Evolutionary conservation across 2,329 filamentous ascomycete species (phyloP).

Genomic region (Trichoderma arundinaceum): DNA sequence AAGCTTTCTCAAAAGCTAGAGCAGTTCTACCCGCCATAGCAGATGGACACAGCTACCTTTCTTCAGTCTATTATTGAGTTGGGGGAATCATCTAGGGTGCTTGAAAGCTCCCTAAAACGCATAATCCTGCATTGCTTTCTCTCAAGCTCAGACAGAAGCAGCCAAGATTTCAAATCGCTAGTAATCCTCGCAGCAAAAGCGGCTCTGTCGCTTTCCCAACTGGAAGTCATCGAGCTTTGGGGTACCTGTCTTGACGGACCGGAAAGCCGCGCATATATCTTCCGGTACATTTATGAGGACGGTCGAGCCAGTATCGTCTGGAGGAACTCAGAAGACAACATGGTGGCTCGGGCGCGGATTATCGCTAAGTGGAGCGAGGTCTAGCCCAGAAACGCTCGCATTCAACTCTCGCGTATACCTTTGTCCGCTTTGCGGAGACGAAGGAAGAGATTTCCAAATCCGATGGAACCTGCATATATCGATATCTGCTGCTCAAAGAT

Average conservation of each 20-base stretch:
- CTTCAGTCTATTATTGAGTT: not conserved
- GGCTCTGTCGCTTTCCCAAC: slow-evolving; percentile 22
- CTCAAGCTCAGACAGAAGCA: not conserved
- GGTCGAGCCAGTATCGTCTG: slow-evolving; percentile 20
- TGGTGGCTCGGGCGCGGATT: not conserved
- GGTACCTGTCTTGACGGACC: slow-evolving; percentile 3
- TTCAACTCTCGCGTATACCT: not conserved
- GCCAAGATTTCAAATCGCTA: slow-evolving; percentile 1
- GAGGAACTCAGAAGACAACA: slow-evolving; percentile 1
- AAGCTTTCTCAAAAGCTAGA: slow-evolving; percentile 16
- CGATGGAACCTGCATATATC: slow-evolving; percentile 7
- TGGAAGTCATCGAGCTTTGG: slow-evolving; percentile 22
- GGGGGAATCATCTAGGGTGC: not conserved
- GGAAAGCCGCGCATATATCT: slow-evolving; percentile 17
- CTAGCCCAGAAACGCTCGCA: slow-evolving; percentile 7
- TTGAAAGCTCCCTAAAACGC: slow-evolving; percentile 11
- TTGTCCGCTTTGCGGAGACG: slow-evolving; percentile 4
- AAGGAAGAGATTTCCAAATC: not conserved
- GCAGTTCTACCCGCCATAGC: slow-evolving; percentile 17
- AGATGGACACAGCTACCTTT: slow-evolving; percentile 24
- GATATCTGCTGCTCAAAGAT: slow-evolving; percentile 18
- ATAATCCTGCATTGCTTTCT: slow-evolving; percentile 1
- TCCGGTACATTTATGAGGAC: slow-evolving; percentile 8
- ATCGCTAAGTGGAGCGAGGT: slow-evolving; percentile 14
- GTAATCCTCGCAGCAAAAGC: slow-evolving; percentile 18